Evolutionary conservation across 306 rosid genomes (phyloP), one percentile per base, ranked within the genome.

Genomic region (Dryas octopetala): DNA sequence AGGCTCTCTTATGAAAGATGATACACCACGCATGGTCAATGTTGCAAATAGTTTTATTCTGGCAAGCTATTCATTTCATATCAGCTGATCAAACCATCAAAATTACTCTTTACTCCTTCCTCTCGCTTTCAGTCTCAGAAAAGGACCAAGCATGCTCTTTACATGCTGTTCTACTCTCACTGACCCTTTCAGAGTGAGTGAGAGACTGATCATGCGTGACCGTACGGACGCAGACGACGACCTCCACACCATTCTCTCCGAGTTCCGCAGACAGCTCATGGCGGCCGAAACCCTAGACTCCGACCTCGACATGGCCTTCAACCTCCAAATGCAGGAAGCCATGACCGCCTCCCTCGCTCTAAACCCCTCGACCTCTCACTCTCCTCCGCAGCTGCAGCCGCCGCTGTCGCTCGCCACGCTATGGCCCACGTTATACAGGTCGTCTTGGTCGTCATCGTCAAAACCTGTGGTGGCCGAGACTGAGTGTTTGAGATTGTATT

Each of bases 281-380:
- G 86, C 67, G 4, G 84, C 81, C 14, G 68, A 78, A 61, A 14
- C 71, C 48, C 45, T 87, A 9, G 89, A 90, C 0, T 81, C 89
- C 74, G 91, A 90, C 69, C 66, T 80, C 54, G 93, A 90, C 1
- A 48, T 84, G 23, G 92, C 97, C 53, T 92, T 47, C 66, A 71
- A 23, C 0, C 86, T 92, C 78, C 96, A 88, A 63, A 52, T 88
- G 10, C 81, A 90, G 51, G 96, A 90, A 66, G 92, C 93, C 43
- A 83, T 91, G 4, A 75, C 81, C 6, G 91, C 91, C 19, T 91
- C 95, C 14, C 72, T 86, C 54, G 73, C 80, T 46, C 15, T 7
- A 13, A 84, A 74, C 1, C 81, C 94, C 47, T 79, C 84, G n/a
- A 12, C 89, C 9, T 81, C 90, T 50, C 90, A 23, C 23, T 23